Percentiles rank a stretch among this genome's conserved stretches.
These are phyloP conservation scores for Pezicula rhizophila DNA, from an alignment of 2,329 filamentous ascomycete species.

Conservation along the genomic window DNA sequence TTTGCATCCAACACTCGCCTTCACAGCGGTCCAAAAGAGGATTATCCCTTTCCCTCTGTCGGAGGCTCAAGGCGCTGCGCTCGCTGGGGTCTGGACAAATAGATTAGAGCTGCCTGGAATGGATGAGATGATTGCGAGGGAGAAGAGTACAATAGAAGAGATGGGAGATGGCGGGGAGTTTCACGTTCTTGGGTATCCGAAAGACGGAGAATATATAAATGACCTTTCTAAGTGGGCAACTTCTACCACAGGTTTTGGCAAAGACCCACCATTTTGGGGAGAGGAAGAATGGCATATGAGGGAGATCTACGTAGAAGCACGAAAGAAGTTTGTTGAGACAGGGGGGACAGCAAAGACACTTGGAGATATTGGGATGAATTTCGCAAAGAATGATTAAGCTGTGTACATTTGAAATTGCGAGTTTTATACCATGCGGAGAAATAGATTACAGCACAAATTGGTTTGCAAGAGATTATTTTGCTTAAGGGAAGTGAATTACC, in stretches of 20 bases:
- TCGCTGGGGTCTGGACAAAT: conserved; percentile 73
- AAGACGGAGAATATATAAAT: conserved; percentile 67
- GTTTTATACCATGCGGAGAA: too few species aligned
- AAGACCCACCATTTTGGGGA: conserved; percentile 66
- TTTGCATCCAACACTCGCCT: conserved; percentile 69
- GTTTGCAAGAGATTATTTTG: too few species aligned
- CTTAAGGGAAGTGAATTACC: too few species aligned
- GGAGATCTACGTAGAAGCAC: conserved; percentile 60
- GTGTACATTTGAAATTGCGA: too few species aligned
- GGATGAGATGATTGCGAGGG: conserved; percentile 66
- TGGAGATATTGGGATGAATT: conserved; percentile 67
- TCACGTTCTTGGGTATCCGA: conserved; percentile 46
- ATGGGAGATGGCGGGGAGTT: conserved; percentile 39
- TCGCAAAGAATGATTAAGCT: conserved; percentile 7
- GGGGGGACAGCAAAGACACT: conserved; percentile 61
- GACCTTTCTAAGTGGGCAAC: conserved; percentile 56
- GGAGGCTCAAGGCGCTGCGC: conserved; percentile 71
- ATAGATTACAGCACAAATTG: too few species aligned
- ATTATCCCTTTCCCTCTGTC: conserved; percentile 83
- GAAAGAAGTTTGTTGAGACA: conserved; percentile 61
- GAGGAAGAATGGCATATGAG: conserved; percentile 68
- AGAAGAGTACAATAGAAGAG: conserved; percentile 34
- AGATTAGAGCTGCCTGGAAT: conserved; percentile 56
- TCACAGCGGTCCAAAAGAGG: conserved; percentile 69
- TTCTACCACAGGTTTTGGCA: conserved; percentile 49